Percentiles rank a stretch among this genome's conserved stretches.
Conservation (phyloP, 345 rosid species). For the Gossypium ekmanianum region DNA sequence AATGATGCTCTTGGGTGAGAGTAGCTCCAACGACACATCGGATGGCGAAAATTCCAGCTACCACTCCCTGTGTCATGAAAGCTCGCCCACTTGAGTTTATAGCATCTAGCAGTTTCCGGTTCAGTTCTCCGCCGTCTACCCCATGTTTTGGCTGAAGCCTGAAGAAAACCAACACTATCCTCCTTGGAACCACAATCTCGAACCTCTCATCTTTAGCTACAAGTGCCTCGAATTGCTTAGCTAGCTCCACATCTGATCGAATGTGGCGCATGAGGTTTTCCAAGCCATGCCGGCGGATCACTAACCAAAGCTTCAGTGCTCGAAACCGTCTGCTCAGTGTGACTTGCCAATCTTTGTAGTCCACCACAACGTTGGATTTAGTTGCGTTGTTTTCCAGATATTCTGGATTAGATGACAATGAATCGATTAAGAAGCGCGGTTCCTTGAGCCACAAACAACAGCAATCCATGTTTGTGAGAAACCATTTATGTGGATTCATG, state of each 20-base stretch:
- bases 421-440: conserved; percentile 21
- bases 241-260: conserved; percentile 34
- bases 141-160: conserved; percentile 15
- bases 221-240: conserved; percentile 33
- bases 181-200: conserved; percentile 34
- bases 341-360: conserved; percentile 51
- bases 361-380: conserved; percentile 36
- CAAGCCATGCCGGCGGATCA: conserved; percentile 30
- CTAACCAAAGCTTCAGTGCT: conserved; percentile 38
- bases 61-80: conserved; percentile 26
- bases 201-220: conserved; percentile 37
- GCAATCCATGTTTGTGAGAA: conserved; percentile 43
- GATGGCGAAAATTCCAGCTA: conserved; percentile 4
- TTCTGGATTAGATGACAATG: conserved; percentile 40
- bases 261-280: conserved; percentile 37
- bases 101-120: conserved; percentile 11
- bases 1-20: conserved; percentile 18
- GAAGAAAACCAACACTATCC: conserved; percentile 36
- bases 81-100: conserved; percentile 26
- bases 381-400: conserved; percentile 34
- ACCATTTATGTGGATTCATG: conserved; percentile 47
- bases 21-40: conserved; percentile 23
- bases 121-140: conserved; percentile 7
- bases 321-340: conserved; percentile 44
- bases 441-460: conserved; percentile 45